phyloP scores from a whole-genome alignment of 306 rosid species.

The Medicago lupulina region DNA sequence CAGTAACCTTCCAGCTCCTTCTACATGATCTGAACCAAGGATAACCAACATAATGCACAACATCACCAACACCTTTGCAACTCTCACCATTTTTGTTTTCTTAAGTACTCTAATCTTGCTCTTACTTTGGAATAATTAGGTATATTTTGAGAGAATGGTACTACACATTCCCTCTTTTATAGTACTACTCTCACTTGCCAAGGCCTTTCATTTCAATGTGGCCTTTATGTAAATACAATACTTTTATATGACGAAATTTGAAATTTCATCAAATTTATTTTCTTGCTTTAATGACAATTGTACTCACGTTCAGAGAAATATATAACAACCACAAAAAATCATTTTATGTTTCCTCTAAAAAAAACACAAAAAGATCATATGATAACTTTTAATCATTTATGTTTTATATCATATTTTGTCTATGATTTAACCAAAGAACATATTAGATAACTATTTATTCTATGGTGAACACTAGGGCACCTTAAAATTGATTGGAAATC shows the following conservation, averaged over 20 bases:
- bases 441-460: too few relatives aligned
- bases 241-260: neutral
- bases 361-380: neutral
- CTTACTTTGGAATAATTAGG: neutral
- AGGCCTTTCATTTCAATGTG: neutral
- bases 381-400: neutral
- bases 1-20: neutral
- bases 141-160: neutral
- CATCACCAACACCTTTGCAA: neutral
- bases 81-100: constrained; percentile 5
- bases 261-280: neutral
- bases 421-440: neutral
- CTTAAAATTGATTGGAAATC: too few relatives aligned
- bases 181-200: neutral
- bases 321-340: neutral
- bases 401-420: neutral
- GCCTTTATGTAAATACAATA: constrained; percentile 1
- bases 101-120: neutral
- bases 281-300: neutral
- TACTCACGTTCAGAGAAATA: too few relatives aligned
- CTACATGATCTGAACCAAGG: neutral
- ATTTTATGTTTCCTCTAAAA: too few relatives aligned
- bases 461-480: too few relatives aligned
- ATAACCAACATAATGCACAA: neutral
- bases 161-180: neutral